A percentile compares a stretch with the other conserved stretches of the same genome.
Conservation (phyloP, 805 yeast genomes). For the Saccharomyces eubayanus region DNA sequence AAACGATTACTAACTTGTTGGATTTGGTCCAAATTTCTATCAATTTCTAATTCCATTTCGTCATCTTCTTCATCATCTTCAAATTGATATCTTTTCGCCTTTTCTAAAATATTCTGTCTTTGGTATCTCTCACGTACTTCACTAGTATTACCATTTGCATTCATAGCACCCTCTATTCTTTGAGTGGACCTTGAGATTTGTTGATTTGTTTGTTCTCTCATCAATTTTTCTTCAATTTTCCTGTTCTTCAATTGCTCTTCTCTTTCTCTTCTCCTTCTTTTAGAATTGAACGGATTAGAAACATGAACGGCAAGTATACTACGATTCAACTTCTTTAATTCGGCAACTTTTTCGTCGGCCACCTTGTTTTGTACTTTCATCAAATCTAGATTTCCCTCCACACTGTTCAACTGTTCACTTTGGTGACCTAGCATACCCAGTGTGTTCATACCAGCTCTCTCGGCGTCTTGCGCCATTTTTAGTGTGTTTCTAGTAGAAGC, state of each 20-base stretch:
- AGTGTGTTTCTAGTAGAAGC: slow-evolving; percentile 80
- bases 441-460: slow-evolving; percentile 68
- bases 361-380: slow-evolving; percentile 75
- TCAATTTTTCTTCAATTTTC: slow-evolving; percentile 51
- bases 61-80: slow-evolving; percentile 92
- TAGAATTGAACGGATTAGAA: slow-evolving; percentile 81
- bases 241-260: slow-evolving; percentile 62
- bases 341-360: slow-evolving; percentile 75
- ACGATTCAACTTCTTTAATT: slow-evolving; percentile 70
- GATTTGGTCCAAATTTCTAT: slow-evolving; percentile 73
- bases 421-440: slow-evolving; percentile 92
- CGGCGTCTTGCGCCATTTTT: slow-evolving; percentile 62
- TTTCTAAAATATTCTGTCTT: slow-evolving; percentile 33
- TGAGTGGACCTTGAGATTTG: slow-evolving; percentile 58
- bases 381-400: slow-evolving; percentile 67
- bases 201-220: slow-evolving; percentile 52
- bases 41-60: slow-evolving; percentile 82
- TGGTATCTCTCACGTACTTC: slow-evolving; percentile 30
- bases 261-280: slow-evolving; percentile 60
- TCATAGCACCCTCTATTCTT: slow-evolving; percentile 56
- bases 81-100: slow-evolving; percentile 65
- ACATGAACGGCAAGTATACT: slow-evolving; percentile 74
- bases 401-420: slow-evolving; percentile 71
- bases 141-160: slow-evolving; percentile 32
- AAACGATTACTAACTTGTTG: slow-evolving; percentile 59